Evolutionary conservation across 306 rosid genomes (phyloP), one percentile per base, ranked within the genome.

Genomic region (Fragaria nilgerrensis): DNA sequence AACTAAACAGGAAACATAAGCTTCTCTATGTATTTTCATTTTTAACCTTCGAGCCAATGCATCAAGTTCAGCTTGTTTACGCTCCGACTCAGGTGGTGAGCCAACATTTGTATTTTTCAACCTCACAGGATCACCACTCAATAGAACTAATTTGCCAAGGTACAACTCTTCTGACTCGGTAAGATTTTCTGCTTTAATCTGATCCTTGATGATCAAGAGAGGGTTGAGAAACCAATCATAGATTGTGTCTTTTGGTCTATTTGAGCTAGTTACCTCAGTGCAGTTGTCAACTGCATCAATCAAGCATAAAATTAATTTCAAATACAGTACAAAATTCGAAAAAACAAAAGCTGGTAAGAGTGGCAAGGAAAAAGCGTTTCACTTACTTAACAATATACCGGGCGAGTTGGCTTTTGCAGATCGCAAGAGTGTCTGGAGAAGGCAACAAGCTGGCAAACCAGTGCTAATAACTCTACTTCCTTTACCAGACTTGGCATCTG

Each of bases 201-300:
- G 99, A 8, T 96, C 99, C 82, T 88, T 92, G 72, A 96, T 88
- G 67, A 92, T 89, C 91, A 92, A 79, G 69, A 92, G 90, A 1
- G 99, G 99, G 75, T 85, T 81, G 65, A 96, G 76, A 85, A 96
- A 96, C 99, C 99, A 96, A 23, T 96, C 99, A 72, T 87, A 92
- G 70, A 92, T 74, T 0, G 66, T 77, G 52, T 89, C 99, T 63
- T 89, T 88, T 17, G 99, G 96, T 80, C 99, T 84, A 85, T 92
- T 89, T 41, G 94, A 67, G 85, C 87, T 83, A 17, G 91, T 89
- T 55, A 96, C 73, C 84, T 96, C 98, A n/a, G 88, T 91, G 45
- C 29, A 58, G 47, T 79, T 78, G 79, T 96, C 93, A 74, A 70
- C 99, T 96, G 76, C 82, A 85, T 76, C 72, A 56, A 81, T 58